Conservation (phyloP, 805 yeast species). For the Cyberlindnera maclurae region DNA sequence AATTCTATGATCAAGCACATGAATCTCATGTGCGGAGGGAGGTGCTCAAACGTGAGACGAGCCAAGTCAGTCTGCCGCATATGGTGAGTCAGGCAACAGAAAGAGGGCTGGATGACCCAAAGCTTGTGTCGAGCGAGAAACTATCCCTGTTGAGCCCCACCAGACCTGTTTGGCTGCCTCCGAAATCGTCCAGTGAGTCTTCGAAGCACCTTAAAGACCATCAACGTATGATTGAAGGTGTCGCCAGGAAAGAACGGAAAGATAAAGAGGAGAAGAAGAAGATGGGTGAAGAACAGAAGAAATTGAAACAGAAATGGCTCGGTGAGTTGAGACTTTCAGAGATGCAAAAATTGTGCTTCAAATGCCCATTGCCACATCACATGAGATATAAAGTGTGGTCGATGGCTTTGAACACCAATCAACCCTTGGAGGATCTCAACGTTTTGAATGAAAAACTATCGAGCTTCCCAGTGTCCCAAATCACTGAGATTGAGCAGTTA, state of each 20-base stretch:
- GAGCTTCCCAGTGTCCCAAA: constrained; percentile 25
- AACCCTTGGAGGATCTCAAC: constrained; percentile 28
- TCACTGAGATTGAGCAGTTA: constrained; percentile 18
- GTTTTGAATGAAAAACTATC: constrained; percentile 27
- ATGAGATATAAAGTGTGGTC: constrained; percentile 18
- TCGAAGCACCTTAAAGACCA: constrained; percentile 50
- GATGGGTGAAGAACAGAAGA: constrained; percentile 6
- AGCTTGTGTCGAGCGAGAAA: constrained; percentile 40
- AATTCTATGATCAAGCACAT: constrained; percentile 18
- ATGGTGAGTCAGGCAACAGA: constrained; percentile 30
- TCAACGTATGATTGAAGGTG: constrained; percentile 30
- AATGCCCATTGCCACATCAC: constrained; percentile 19
- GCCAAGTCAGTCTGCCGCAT: constrained; percentile 26
- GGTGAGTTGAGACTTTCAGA: constrained; percentile 15
- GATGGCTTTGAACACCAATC: constrained; percentile 7
- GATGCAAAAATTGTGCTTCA: constrained; percentile 18
- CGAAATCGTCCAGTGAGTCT: constrained; percentile 49
- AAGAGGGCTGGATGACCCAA: constrained; percentile 48
- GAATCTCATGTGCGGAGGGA: constrained; percentile 13
- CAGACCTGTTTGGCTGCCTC: constrained; percentile 64
- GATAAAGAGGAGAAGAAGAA: constrained; percentile 5
- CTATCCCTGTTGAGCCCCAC: constrained; percentile 37
- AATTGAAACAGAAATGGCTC: constrained; percentile 16
- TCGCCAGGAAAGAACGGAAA: constrained; percentile 15
- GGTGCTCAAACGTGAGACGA: constrained; percentile 12